Conservation (phyloP, 495 filamentous ascomycete species). For the Lasiosphaeria hispida region DNA sequence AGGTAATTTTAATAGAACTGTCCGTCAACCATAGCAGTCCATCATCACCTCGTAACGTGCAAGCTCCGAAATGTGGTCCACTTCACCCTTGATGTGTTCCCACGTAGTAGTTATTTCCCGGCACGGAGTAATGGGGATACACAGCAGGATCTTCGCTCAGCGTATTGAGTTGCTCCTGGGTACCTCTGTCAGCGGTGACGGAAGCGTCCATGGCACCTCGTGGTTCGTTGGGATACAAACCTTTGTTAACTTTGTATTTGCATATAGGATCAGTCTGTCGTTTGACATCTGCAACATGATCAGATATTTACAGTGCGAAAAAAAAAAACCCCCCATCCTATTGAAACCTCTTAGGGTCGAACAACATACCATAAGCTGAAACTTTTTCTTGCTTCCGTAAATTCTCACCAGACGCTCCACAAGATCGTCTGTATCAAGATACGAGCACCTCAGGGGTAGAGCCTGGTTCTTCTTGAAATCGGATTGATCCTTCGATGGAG, state of each 20-base stretch:
- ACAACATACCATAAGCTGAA: not conserved
- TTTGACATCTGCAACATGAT: not conserved
- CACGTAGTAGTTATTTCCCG: not conserved
- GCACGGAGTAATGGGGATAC: not conserved
- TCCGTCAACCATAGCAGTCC: too few species aligned
- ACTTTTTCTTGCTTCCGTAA: not conserved
- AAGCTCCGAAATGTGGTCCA: too few species aligned
- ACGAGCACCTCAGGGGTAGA: not conserved
- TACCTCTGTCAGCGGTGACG: too few species aligned
- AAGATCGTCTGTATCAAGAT: not conserved
- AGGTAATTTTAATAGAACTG: not conserved
- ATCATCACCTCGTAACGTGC: too few species aligned
- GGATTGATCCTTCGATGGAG: not conserved
- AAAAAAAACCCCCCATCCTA: too few species aligned
- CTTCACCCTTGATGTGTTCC: too few species aligned
- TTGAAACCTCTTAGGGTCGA: too few species aligned
- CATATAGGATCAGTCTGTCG: conserved; percentile 1
- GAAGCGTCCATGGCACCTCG: too few species aligned
- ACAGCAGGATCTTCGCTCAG: not conserved
- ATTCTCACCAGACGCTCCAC: not conserved
- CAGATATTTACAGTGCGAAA: not conserved
- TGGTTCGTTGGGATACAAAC: not conserved
- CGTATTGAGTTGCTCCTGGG: not conserved
- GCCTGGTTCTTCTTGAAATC: not conserved
- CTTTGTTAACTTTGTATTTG: not conserved